A percentile compares a stretch with the other conserved stretches of the same genome.
Conservation (phyloP, 495 filamentous ascomycete genomes). For the Pseudevernia furfuracea region DNA sequence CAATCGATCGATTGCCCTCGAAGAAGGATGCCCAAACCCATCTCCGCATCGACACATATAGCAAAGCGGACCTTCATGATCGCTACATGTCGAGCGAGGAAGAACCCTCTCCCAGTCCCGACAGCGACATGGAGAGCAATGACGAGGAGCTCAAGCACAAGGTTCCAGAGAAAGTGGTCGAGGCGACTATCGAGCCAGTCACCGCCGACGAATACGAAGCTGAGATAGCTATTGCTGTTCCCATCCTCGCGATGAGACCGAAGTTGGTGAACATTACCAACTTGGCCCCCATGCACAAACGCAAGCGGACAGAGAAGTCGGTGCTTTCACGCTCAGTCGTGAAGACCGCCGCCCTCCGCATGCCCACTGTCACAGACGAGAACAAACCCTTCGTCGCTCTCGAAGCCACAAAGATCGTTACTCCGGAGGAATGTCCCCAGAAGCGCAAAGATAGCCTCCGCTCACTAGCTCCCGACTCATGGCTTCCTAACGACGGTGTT, state of each 20-base stretch:
- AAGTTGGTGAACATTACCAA: constrained; percentile 28
- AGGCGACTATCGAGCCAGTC: constrained; percentile 2
- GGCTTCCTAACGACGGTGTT: constrained; percentile 23
- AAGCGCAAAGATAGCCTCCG: constrained; percentile 15
- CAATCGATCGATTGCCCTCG: constrained; percentile 6
- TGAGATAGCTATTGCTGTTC: constrained; percentile 25
- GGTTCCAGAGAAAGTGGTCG: constrained; percentile 1
- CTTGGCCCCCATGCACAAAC: constrained; percentile 28
- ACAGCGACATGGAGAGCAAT: constrained; percentile 21
- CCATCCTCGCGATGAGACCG: constrained; percentile 24
- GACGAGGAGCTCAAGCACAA: constrained; percentile 21
- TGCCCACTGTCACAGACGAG: constrained; percentile 9
- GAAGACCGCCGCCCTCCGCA: constrained; percentile 11
- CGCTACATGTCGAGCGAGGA: constrained; percentile 29
- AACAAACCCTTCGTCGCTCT: constrained; percentile 9
- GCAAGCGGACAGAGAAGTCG: constrained; percentile 22
- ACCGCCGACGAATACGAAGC: constrained; percentile 17
- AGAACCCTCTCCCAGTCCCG: constrained; percentile 29
- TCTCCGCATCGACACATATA: constrained; percentile 25
- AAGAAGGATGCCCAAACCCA: constrained; percentile 17
- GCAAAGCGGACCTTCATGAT: constrained; percentile 26
- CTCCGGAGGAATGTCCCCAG: constrained; percentile 2
- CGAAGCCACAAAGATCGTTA: constrained; percentile 10
- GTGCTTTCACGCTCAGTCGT: constrained; percentile 6
- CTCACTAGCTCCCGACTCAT: constrained; percentile 21